phyloP scores from a whole-genome alignment of 164 flowering plant genomes.

The Berberis vulgaris region DNA sequence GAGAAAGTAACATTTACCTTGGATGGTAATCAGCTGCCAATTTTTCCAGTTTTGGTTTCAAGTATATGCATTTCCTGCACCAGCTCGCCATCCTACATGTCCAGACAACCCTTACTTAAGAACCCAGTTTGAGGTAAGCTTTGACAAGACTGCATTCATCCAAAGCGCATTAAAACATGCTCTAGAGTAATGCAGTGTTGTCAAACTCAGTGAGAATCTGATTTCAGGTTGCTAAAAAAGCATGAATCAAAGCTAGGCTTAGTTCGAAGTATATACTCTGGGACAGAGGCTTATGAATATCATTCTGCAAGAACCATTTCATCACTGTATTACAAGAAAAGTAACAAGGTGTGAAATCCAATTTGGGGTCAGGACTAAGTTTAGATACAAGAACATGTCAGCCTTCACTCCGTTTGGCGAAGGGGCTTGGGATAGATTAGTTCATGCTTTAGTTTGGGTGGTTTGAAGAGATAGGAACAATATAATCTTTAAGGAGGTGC shows the following conservation, averaged over 20 bases:
- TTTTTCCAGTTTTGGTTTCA: constrained; percentile 87
- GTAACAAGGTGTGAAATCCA: no score
- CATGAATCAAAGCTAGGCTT: background rate
- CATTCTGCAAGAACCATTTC: no score
- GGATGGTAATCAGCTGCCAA: constrained; percentile 71
- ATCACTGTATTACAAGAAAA: no score
- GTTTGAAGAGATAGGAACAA: no score
- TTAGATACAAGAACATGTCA: no score
- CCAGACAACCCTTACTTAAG: constrained; percentile 13
- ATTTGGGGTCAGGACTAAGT: no score
- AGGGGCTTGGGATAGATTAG: no score
- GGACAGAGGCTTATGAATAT: background rate
- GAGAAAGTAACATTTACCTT: constrained; percentile 20
- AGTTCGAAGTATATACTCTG: background rate
- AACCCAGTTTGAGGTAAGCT: constrained; percentile 1
- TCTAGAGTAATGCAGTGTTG: background rate
- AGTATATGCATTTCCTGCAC: constrained; percentile 89
- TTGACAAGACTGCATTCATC: background rate
- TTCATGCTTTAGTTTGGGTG: no score
- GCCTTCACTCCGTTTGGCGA: no score
- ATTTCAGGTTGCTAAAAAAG: no score
- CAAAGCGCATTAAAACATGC: background rate
- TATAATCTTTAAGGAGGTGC: no score
- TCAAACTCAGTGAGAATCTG: background rate
- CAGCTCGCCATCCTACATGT: constrained; percentile 82